Evolutionary conservation across 2,329 filamentous ascomycete species (phyloP).

Genomic region (Sporothrix mexicana): DNA sequence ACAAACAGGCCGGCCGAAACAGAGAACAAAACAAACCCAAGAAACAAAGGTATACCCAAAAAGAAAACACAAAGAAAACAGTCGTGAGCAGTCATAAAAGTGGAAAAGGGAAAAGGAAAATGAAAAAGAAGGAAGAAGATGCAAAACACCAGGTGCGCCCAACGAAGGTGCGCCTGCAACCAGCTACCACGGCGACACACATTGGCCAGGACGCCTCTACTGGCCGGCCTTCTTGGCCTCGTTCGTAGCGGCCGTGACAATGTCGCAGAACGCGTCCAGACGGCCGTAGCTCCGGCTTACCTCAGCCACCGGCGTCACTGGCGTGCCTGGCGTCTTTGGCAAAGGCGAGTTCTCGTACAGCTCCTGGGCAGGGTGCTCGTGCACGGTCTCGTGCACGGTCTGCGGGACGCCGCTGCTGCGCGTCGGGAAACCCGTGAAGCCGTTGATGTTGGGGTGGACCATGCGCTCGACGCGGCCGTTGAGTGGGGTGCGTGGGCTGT

Average conservation of each 20-base stretch:
- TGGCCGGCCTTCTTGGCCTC: constrained; percentile 29
- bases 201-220: constrained; percentile 27
- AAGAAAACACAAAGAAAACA: constrained; percentile 32
- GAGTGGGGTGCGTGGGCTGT: too few species aligned
- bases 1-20: not conserved
- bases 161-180: too few species aligned
- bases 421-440: constrained; percentile 38
- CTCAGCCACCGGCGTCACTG: too few species aligned
- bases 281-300: constrained; percentile 27
- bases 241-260: constrained; percentile 38
- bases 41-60: constrained; percentile 29
- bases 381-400: constrained; percentile 36
- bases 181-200: too few species aligned
- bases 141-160: too few species aligned
- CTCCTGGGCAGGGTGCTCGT: constrained; percentile 32
- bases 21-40: not conserved
- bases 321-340: too few species aligned
- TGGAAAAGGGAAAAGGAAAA: constrained; percentile 30
- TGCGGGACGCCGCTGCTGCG: constrained; percentile 35
- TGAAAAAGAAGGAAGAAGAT: too few species aligned
- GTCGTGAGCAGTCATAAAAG: constrained; percentile 15
- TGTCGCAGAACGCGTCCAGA: constrained; percentile 35
- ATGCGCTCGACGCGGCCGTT: constrained; percentile 59
- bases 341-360: too few species aligned
- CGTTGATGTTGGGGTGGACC: constrained; percentile 58